These are phyloP conservation scores for Panicum virgatum DNA, from an alignment of 202 grass and related monocot species.

Conservation along the genomic window DNA sequence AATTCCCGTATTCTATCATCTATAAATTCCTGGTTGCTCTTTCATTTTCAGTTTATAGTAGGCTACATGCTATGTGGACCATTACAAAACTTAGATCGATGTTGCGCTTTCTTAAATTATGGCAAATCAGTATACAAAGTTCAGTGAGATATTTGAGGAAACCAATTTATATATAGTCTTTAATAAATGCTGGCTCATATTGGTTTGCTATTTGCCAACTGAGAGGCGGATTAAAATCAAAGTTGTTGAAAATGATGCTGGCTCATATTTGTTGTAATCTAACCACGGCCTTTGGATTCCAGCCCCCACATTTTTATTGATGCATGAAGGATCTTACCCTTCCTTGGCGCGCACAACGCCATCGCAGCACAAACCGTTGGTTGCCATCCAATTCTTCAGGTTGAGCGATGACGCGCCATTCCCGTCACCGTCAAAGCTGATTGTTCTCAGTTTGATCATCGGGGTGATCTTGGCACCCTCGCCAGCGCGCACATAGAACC, in stretches of 20 bases:
- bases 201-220: background rate
- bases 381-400: slow-evolving; percentile 52
- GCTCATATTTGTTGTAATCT: background rate
- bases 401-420: slow-evolving; percentile 35
- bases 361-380: slow-evolving; percentile 44
- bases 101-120: background rate
- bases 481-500: slow-evolving; percentile 78
- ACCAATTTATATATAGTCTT: background rate
- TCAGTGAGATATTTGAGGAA: background rate
- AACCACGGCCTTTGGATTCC: background rate
- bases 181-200: no score
- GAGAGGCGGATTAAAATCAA: background rate
- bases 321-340: slow-evolving; percentile 50
- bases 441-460: slow-evolving; percentile 50
- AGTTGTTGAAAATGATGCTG: background rate
- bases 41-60: background rate
- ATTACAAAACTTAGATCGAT: background rate
- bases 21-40: background rate
- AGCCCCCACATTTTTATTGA: background rate
- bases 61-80: background rate
- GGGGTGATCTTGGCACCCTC: slow-evolving; percentile 50
- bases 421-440: slow-evolving; percentile 44
- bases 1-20: background rate
- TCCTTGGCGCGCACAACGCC: slow-evolving; percentile 48
- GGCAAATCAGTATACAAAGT: background rate